Evolutionary conservation across 1,284 basidiomycete genomes (phyloP).

Genomic region (Malassezia sp.): DNA sequence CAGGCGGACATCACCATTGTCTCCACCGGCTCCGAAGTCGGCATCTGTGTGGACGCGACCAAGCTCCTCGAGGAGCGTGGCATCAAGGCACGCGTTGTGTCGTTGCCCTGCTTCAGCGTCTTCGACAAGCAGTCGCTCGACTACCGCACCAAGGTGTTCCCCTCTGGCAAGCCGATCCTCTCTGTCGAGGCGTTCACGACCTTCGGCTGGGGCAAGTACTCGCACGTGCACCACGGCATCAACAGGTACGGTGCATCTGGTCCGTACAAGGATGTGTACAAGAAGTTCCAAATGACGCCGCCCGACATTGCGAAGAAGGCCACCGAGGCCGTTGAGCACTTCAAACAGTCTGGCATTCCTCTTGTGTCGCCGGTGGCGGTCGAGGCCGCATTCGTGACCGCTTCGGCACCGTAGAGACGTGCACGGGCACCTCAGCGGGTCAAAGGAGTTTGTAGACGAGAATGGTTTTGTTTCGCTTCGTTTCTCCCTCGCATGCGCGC

Average conservation of each 20-base stretch:
- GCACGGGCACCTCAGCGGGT: not conserved
- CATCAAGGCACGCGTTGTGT: constrained; percentile 70
- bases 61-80: constrained; percentile 57
- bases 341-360: constrained; percentile 64
- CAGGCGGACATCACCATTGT: constrained; percentile 74
- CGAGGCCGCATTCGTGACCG: constrained; percentile 18
- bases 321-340: constrained; percentile 76
- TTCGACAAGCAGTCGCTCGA: constrained; percentile 73
- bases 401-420: not conserved
- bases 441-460: not conserved
- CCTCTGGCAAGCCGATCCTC: constrained; percentile 76
- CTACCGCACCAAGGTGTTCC: constrained; percentile 72
- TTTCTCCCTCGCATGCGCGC: too few species aligned
- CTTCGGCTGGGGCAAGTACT: constrained; percentile 43
- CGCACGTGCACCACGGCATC: constrained; percentile 40
- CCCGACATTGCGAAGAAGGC: constrained; percentile 65
- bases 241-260: constrained; percentile 62
- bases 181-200: constrained; percentile 67
- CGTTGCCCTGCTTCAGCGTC: constrained; percentile 75
- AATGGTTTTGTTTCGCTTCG: too few species aligned
- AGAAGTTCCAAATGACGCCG: constrained; percentile 36
- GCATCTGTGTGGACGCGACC: constrained; percentile 73
- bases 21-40: constrained; percentile 75
- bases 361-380: constrained; percentile 62
- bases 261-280: constrained; percentile 77